Evolutionary conservation across 2,329 filamentous ascomycete species (phyloP).

Genomic region (Fusarium sp.): DNA sequence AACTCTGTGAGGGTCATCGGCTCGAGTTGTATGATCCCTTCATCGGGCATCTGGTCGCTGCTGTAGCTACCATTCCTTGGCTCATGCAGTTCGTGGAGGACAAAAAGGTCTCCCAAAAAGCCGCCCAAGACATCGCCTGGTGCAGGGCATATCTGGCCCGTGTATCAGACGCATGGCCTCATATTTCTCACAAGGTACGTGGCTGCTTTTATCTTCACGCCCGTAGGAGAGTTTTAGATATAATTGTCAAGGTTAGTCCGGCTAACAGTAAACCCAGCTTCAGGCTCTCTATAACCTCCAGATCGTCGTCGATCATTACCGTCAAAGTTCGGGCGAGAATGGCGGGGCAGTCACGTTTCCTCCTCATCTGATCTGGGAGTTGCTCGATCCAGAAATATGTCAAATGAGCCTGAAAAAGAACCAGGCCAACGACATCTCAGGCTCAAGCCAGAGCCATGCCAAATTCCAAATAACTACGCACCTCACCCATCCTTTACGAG

Average conservation of each 20-base stretch:
- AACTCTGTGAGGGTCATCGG: slow-evolving; percentile 1
- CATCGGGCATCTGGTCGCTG: slow-evolving; percentile 2
- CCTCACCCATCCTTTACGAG: neutral
- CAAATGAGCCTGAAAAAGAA: neutral
- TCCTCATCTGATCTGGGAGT: neutral
- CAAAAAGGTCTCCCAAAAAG: neutral
- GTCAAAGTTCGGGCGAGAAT: neutral
- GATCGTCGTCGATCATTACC: neutral
- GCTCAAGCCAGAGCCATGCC: neutral
- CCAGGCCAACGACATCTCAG: neutral
- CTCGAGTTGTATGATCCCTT: slow-evolving; percentile 6
- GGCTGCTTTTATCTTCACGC: neutral
- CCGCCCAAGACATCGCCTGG: neutral
- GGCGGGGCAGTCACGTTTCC: neutral
- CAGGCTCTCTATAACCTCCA: neutral
- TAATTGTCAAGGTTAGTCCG: too few relatives aligned
- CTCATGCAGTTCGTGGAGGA: slow-evolving; percentile 7
- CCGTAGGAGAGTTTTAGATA: neutral
- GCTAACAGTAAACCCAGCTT: neutral
- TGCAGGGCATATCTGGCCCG: neutral
- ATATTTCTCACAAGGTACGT: neutral
- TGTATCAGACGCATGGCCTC: neutral
- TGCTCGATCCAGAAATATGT: neutral
- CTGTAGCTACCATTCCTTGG: slow-evolving; percentile 3
- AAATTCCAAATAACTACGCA: neutral